Percentiles rank a stretch among this genome's conserved stretches.
These are phyloP conservation scores for Alnus rubra DNA, from an alignment of 306 rosid species.

Conservation along the genomic window DNA sequence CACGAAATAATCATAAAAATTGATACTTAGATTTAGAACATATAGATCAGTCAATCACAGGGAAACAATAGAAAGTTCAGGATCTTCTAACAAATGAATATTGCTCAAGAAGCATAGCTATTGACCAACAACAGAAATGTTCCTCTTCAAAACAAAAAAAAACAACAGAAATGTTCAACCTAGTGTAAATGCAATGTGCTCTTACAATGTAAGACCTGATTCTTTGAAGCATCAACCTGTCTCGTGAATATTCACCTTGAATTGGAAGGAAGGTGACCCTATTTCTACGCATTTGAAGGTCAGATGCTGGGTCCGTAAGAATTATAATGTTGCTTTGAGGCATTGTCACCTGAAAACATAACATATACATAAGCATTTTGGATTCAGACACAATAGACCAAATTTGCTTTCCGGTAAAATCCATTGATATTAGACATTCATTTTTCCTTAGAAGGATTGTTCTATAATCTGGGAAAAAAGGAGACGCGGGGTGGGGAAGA, in stretches of 20 bases:
- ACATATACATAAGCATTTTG: slow-evolving; percentile 5
- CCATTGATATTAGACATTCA: not conserved
- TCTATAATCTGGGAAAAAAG: not conserved
- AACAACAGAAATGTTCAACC: slow-evolving; percentile 31
- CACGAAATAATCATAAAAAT: not conserved
- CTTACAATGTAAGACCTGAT: slow-evolving; percentile 99
- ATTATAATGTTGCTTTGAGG: slow-evolving; percentile 67
- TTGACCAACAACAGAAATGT: slow-evolving; percentile 14
- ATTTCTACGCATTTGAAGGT: slow-evolving; percentile 60
- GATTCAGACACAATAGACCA: not conserved
- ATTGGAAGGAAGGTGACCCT: slow-evolving; percentile 68
- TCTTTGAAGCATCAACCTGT: slow-evolving; percentile 99
- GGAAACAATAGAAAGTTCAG: not conserved
- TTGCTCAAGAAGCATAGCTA: not conserved
- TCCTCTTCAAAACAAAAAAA: not conserved
- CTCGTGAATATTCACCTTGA: slow-evolving; percentile 88
- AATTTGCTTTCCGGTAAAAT: not conserved
- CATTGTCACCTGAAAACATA: slow-evolving; percentile 65
- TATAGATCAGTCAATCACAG: not conserved
- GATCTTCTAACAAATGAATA: not conserved
- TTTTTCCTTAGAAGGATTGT: not conserved
- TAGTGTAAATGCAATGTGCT: slow-evolving; percentile 43
- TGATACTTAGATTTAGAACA: not conserved
- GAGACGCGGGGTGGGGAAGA: not conserved
- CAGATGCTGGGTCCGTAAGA: slow-evolving; percentile 79